These are phyloP conservation scores for Cajanus cajan DNA, from an alignment of 306 rosid species.

Conservation along the genomic window DNA sequence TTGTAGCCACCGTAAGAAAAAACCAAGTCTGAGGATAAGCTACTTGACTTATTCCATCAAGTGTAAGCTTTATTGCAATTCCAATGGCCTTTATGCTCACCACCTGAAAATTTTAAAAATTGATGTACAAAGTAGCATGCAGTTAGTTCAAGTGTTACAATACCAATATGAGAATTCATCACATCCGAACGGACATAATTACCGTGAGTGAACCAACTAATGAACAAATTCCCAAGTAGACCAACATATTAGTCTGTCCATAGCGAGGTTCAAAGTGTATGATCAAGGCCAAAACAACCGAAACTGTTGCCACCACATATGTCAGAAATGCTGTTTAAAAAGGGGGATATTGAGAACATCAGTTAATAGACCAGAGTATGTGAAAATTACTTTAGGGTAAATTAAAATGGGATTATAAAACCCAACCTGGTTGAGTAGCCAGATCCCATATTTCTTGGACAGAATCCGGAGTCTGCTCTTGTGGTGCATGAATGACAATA, in stretches of 20 bases:
- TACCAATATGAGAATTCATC: neutral
- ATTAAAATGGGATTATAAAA: neutral
- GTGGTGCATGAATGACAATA: constrained; percentile 95
- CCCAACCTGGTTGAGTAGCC: constrained; percentile 84
- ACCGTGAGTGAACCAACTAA: constrained; percentile 92
- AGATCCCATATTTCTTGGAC: constrained; percentile 82
- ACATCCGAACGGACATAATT: constrained; percentile 23
- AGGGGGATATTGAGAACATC: constrained; percentile 18
- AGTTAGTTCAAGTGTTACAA: constrained; percentile 1
- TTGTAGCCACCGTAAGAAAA: constrained; percentile 68
- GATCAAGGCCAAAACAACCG: constrained; percentile 69
- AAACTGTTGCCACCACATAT: constrained; percentile 61
- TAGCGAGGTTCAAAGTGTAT: constrained; percentile 81
- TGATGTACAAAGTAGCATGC: neutral
- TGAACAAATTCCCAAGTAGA: constrained; percentile 92
- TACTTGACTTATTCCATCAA: constrained; percentile 80
- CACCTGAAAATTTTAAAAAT: constrained; percentile 57
- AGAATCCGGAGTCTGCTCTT: constrained; percentile 70
- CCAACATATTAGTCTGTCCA: constrained; percentile 77
- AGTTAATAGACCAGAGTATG: neutral
- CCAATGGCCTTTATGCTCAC: constrained; percentile 96
- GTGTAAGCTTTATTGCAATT: constrained; percentile 86
- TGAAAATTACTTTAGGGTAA: neutral
- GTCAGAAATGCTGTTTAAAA: constrained; percentile 59
- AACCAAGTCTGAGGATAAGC: constrained; percentile 97